Evolutionary conservation across 1,284 basidiomycete genomes (phyloP), one percentile per base, ranked within the genome.

Genomic region (Meira miltonrushii): DNA sequence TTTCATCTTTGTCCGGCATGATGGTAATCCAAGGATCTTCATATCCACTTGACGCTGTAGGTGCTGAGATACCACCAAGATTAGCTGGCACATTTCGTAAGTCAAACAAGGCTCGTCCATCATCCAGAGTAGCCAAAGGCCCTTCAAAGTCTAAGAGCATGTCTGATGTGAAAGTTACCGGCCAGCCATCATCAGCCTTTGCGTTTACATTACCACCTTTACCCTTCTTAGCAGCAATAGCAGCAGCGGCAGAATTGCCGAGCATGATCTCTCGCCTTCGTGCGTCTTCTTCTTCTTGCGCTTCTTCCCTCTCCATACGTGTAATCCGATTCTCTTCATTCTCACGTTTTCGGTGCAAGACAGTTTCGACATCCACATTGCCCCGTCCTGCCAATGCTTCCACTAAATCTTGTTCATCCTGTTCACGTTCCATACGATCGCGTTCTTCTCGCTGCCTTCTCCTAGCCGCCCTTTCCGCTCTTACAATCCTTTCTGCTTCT

Each of bases 61-160:
- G n/a, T n/a, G 23, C n/a, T 15, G 23, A 15, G 12, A 9, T 44
- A 65, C 62, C 8, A 62, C 46, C 46, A 15, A 48, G 46, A 17
- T 7, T 21, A 8, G 46, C 66, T 53, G 54, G 51, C 25, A 28
- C 51, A 53, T 7, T 7, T 38, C 66, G 65, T 15, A 66, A 63
- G 0, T 66, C 54, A 25, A 66, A 68, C 11, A 73, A 56, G 6
- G 39, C 55, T 15, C 62, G 47, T 8, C 66, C 71, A 33, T 75
- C 72, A 39, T 71, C 64, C 12, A 75, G 43, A 15, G 61, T 62
- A 3, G 75, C 74, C 48, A 76, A 47, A 2, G 75, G 67, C 0
- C 74, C 75, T 33, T 59, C 60, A 54, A 70, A 77, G 61, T 75
- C 71, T 17, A 62, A 60, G 19, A 72, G 21, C 65, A 68, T 72